Base-by-base conservation (phyloP, 192 early-diverging fungal species). In the Rhizophagus sp. region DNA sequence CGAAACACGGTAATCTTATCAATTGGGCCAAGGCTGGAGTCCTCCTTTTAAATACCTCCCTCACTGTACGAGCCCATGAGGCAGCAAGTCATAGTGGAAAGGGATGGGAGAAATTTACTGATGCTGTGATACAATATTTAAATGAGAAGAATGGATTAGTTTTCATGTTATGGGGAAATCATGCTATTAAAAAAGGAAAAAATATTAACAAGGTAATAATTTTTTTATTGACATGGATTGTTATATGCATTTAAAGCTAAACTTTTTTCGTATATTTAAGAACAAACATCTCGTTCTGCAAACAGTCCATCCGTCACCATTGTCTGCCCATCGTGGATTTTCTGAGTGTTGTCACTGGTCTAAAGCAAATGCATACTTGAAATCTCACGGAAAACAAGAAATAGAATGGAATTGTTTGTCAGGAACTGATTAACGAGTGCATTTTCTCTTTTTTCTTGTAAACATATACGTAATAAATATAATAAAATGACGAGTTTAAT, bases 91-190 rank as follows among this genome's bases (percentile, higher is more conserved):
- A 99, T 84, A 88, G 90, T 27, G 83, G 85, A 24, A 85, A 88
- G 78, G 97, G 96, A 10, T 99, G 97, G 97, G 93, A 92, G 75
- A 83, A 86, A 63, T 93, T 99, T 80, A 97, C 95, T 2, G 95
- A 97, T 82, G 88, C 92, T 0, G 92, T 97, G 25, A 87, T 99
- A 50, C 79, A 87, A 25, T 87, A 94, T 68, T 78, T 99, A 65
- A 93, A 92, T 80, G 82, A 88, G 8, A 83, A 85, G 3, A 66
- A 52, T 1, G 83, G 91, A 63, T 87, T 96, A 9, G 97, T 99
- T 63, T 99, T 99, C 86, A 91, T 99, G 85, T 88, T 98, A 30
- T 99, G 97, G 97, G 97, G 97, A 25, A 81, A 86, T 27, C 91
- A 93, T 81, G 96, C 96, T 30, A 94, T 96, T 82, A 96, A 96